Percentiles rank a stretch among this genome's conserved stretches.
Conservation (phyloP, 2,329 filamentous ascomycete species). For the Fusarium ambrosium region DNA sequence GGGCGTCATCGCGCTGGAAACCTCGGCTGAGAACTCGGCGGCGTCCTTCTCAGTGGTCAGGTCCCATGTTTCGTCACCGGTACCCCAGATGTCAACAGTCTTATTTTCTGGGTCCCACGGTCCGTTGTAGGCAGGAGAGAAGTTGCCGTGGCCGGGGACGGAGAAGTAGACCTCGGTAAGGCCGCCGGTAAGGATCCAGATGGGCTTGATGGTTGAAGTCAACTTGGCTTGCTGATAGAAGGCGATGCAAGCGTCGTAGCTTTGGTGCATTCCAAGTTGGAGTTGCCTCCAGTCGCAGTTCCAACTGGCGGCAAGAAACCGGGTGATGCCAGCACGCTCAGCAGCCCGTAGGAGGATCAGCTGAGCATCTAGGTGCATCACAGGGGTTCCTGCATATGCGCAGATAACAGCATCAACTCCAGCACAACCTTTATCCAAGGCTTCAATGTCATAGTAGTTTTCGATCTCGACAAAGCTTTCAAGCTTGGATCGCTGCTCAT, state of each 20-base stretch:
- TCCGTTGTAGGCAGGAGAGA: not conserved
- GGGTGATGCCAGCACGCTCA: not conserved
- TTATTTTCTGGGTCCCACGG: not conserved
- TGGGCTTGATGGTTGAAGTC: not conserved
- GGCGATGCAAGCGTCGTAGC: not conserved
- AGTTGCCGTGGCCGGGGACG: not conserved
- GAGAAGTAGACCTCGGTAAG: not conserved
- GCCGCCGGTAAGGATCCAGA: not conserved
- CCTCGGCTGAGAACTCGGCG: not conserved
- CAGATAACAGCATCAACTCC: not conserved
- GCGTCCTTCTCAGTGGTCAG: not conserved
- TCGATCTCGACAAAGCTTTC: not conserved
- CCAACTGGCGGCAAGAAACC: not conserved
- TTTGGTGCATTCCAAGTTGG: not conserved
- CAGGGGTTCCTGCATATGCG: not conserved
- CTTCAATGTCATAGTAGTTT: not conserved
- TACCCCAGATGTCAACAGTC: not conserved
- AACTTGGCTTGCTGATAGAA: not conserved
- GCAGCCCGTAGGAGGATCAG: not conserved
- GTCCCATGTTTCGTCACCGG: not conserved
- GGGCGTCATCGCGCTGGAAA: not conserved
- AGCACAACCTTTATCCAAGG: not conserved
- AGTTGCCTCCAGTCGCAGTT: not conserved
- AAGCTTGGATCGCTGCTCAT: not conserved
- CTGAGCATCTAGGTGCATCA: not conserved